phyloP scores from a whole-genome alignment of 2,329 filamentous ascomycete species.

The Penicillium rolfsii region DNA sequence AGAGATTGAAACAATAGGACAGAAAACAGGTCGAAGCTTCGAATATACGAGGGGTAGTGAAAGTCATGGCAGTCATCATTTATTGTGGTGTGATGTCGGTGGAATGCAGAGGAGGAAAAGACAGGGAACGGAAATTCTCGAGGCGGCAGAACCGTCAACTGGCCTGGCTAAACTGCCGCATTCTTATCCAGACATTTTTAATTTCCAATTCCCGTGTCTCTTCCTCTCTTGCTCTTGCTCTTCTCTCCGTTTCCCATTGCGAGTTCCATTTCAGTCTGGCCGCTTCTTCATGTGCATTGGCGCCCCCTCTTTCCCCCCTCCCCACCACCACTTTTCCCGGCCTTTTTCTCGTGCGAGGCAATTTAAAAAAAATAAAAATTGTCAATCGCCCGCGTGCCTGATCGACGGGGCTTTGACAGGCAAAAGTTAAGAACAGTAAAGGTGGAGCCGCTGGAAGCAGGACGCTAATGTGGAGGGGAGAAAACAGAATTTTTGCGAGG shows the following conservation, averaged over 20 bases:
- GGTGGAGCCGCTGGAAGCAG: constrained; percentile 22
- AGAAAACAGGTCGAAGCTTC: background rate
- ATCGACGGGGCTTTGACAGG: constrained; percentile 29
- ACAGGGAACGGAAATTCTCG: background rate
- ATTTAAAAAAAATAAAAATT: background rate
- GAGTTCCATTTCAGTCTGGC: background rate
- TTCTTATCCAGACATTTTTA: background rate
- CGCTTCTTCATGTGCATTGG: background rate
- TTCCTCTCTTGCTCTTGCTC: no score
- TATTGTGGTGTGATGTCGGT: background rate
- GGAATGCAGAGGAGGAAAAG: background rate
- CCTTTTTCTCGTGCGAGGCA: background rate
- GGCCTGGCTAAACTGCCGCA: background rate
- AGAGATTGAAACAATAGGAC: background rate
- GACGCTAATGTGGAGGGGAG: constrained; percentile 10
- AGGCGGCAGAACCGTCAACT: background rate
- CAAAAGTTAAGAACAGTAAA: background rate
- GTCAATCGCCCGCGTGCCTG: constrained; percentile 18
- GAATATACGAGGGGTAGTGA: background rate
- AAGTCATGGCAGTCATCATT: background rate
- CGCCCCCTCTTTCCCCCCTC: background rate
- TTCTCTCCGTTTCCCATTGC: background rate
- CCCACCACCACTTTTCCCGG: background rate
- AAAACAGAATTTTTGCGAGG: background rate
- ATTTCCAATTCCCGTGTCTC: no score